A percentile compares a stretch with the other conserved stretches of the same genome.
Evolutionary conservation across 2,329 filamentous ascomycete species (phyloP).

Genomic region (Corynespora cassiicola): DNA sequence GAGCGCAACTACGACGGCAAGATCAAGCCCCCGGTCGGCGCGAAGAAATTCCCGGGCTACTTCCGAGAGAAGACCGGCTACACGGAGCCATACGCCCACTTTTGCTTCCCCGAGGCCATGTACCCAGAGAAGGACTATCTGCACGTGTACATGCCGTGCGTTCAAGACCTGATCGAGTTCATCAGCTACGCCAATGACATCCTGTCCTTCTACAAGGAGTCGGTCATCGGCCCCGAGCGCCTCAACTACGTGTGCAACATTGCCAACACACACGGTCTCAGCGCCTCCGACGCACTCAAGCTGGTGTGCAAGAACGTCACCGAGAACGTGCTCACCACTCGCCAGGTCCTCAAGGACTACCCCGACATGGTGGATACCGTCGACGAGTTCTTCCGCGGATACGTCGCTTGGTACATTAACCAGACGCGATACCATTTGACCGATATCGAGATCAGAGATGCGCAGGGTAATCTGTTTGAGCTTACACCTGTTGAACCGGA

Average conservation of each 20-base stretch:
- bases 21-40: slow-evolving; percentile 13
- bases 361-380: slow-evolving; percentile 16
- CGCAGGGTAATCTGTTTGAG: slow-evolving; percentile 10
- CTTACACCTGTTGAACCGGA: slow-evolving; percentile 7
- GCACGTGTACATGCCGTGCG: slow-evolving; percentile 19
- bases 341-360: slow-evolving; percentile 12
- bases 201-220: slow-evolving; percentile 21
- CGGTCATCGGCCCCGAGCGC: slow-evolving; percentile 13
- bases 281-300: slow-evolving; percentile 10
- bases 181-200: slow-evolving; percentile 21
- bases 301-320: slow-evolving; percentile 12
- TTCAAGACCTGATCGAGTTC: slow-evolving; percentile 20
- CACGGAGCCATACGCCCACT: slow-evolving; percentile 18
- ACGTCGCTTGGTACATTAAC: slow-evolving; percentile 19
- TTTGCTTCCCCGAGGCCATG: slow-evolving; percentile 17
- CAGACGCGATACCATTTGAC: slow-evolving; percentile 17
- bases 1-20: slow-evolving; percentile 18
- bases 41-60: slow-evolving; percentile 18
- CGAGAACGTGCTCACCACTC: slow-evolving; percentile 5
- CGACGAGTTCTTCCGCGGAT: slow-evolving; percentile 19
- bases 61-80: slow-evolving; percentile 18
- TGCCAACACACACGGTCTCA: slow-evolving; percentile 15
- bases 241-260: slow-evolving; percentile 20
- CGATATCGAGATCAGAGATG: slow-evolving; percentile 14
- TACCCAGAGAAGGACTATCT: slow-evolving; percentile 16